phyloP scores from a whole-genome alignment of 805 yeast species.

The Candida maesae region DNA sequence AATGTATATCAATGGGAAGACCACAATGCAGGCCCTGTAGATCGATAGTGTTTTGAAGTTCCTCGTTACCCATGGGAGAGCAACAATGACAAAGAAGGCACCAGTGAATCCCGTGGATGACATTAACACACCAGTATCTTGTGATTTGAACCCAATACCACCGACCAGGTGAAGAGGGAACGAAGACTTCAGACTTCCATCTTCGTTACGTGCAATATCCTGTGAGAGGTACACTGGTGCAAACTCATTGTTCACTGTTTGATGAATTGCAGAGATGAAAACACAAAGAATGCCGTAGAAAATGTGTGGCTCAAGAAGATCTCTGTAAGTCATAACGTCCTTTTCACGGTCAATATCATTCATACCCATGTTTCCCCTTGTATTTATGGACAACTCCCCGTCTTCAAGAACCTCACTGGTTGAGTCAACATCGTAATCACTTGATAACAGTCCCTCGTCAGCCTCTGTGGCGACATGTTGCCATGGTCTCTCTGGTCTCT shows the following conservation, averaged over 20 bases:
- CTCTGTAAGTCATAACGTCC: slow-evolving; percentile 11
- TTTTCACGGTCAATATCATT: slow-evolving; percentile 4
- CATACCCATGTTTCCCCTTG: not conserved
- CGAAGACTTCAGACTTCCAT: slow-evolving; percentile 14
- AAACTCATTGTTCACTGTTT: slow-evolving; percentile 14
- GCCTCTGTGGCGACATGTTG: not conserved
- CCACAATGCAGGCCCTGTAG: slow-evolving; percentile 13
- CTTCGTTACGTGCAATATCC: slow-evolving; percentile 12
- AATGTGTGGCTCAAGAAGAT: slow-evolving; percentile 9
- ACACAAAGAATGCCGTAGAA: slow-evolving; percentile 11
- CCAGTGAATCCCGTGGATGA: slow-evolving; percentile 23
- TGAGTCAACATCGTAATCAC: slow-evolving; percentile 2
- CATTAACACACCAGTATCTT: slow-evolving; percentile 20
- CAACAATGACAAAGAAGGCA: slow-evolving; percentile 16
- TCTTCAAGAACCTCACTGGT: not conserved
- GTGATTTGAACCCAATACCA: slow-evolving; percentile 19
- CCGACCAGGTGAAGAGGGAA: slow-evolving; percentile 22
- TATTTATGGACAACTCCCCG: not conserved
- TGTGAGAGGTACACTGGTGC: slow-evolving; percentile 14
- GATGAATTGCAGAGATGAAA: slow-evolving; percentile 11
- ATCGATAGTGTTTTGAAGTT: slow-evolving; percentile 20
- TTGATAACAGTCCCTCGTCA: slow-evolving; percentile 1
- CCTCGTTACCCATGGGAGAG: slow-evolving; percentile 22
- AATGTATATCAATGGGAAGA: slow-evolving; percentile 19
- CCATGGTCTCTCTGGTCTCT: slow-evolving; percentile 10